Percentiles rank a stretch among this genome's conserved stretches.
Evolutionary conservation across 495 filamentous ascomycete genomes (phyloP).

Genomic region (Lindgomyces ingoldianus): DNA sequence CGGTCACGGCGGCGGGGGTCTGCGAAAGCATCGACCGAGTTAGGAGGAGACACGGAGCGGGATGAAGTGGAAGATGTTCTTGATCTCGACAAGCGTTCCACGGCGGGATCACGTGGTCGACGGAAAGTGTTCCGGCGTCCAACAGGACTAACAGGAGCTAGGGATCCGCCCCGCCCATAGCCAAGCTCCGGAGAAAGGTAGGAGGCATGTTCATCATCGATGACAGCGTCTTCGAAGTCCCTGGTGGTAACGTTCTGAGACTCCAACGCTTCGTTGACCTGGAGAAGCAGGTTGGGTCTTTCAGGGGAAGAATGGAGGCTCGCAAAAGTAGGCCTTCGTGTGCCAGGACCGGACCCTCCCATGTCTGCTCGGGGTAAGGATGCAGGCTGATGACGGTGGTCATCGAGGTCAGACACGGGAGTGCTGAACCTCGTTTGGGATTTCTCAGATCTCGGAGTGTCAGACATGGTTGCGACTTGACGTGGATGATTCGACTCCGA

Average conservation of each 20-base stretch:
- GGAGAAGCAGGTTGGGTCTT: constrained; percentile 50
- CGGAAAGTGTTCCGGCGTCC: constrained; percentile 42
- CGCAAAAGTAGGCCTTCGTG: constrained; percentile 46
- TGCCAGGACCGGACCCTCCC: constrained; percentile 48
- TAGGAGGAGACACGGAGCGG: constrained; percentile 81
- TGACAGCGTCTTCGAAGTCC: constrained; percentile 78
- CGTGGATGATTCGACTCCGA: constrained; percentile 13
- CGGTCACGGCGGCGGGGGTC: constrained; percentile 70
- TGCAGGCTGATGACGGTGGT: constrained; percentile 79
- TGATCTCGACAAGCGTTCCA: constrained; percentile 50
- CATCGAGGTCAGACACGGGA: constrained; percentile 86
- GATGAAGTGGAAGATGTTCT: constrained; percentile 61
- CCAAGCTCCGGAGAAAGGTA: constrained; percentile 40
- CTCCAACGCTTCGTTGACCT: constrained; percentile 55
- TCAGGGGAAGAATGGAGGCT: constrained; percentile 39
- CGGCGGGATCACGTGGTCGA: constrained; percentile 44
- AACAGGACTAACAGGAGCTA: constrained; percentile 19
- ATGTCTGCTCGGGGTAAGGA: constrained; percentile 63
- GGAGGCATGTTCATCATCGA: constrained; percentile 70
- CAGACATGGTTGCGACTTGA: constrained; percentile 44
- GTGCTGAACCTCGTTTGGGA: constrained; percentile 66
- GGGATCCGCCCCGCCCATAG: constrained; percentile 28
- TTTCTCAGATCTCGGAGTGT: constrained; percentile 63
- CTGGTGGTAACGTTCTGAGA: constrained; percentile 46
- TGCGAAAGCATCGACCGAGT: constrained; percentile 96